Percentiles rank a stretch among this genome's conserved stretches.
Evolutionary conservation across 2,329 filamentous ascomycete species (phyloP).

Genomic region (Coniella vitis): DNA sequence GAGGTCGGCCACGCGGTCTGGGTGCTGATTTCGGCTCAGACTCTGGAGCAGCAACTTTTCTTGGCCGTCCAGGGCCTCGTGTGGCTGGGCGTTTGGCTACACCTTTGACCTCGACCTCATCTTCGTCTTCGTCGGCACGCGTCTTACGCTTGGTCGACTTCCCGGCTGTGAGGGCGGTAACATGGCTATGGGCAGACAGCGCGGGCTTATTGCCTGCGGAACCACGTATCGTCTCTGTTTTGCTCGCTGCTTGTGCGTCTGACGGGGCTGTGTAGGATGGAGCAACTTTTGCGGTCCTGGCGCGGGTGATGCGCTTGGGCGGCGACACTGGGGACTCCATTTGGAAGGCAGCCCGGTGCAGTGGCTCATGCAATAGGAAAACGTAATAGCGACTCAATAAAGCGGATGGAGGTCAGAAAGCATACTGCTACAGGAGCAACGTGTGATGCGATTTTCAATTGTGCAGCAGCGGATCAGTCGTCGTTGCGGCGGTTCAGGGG

Average conservation of each 20-base stretch:
- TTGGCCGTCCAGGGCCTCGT: conserved; percentile 41
- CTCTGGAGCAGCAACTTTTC: conserved; percentile 27
- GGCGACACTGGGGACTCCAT: conserved; percentile 22
- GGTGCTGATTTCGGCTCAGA: conserved; percentile 9
- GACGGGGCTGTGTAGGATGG: conserved; percentile 10
- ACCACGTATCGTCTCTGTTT: conserved; percentile 34
- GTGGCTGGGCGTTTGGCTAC: conserved; percentile 27
- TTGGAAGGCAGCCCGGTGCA: neutral
- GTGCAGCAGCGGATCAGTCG: too few species aligned
- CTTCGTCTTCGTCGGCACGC: conserved; percentile 44
- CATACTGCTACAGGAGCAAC: too few species aligned
- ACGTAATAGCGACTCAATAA: too few species aligned
- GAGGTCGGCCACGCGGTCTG: conserved; percentile 24
- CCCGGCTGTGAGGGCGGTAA: conserved; percentile 22
- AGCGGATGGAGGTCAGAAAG: too few species aligned
- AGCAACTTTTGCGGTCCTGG: conserved; percentile 35
- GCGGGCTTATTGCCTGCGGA: conserved; percentile 20
- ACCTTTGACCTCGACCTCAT: conserved; percentile 37
- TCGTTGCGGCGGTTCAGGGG: too few species aligned
- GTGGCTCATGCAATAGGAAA: too few species aligned
- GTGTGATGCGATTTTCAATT: too few species aligned
- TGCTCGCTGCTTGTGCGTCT: conserved; percentile 26
- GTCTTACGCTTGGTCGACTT: conserved; percentile 45
- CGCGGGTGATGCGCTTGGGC: conserved; percentile 24
- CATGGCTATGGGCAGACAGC: conserved; percentile 26